Percentiles rank a stretch among this genome's conserved stretches.
Evolutionary conservation across 768 basidiomycete genomes (phyloP).

Genomic region (Amanita phalloides): DNA sequence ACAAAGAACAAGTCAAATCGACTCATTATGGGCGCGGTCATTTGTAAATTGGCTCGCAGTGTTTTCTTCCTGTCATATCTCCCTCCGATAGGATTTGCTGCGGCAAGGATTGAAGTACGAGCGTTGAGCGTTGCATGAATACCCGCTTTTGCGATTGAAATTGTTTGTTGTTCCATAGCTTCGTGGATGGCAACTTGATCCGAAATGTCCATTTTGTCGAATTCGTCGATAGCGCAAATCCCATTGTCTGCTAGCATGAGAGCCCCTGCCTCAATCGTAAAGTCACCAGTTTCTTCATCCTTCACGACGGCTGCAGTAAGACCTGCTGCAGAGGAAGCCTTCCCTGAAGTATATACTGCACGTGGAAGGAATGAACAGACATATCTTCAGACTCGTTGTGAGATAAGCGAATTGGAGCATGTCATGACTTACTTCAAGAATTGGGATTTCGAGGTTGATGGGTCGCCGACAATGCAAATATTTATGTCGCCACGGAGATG

Average conservation of each 20-base stretch:
- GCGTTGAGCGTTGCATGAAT: conserved; percentile 98
- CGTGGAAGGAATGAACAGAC: conserved; percentile 97
- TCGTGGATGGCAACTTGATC: conserved; percentile 99
- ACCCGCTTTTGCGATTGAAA: conserved; percentile 97
- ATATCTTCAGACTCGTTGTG: conserved; percentile 44
- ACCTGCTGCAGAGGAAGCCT: conserved; percentile 98
- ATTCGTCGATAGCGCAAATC: conserved; percentile 99
- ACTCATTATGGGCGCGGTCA: conserved; percentile 99
- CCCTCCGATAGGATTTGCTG: conserved; percentile 96
- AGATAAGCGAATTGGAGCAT: background rate
- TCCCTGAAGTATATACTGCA: conserved; percentile 98
- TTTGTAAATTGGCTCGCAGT: conserved; percentile 85
- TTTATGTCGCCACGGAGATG: conserved; percentile 98
- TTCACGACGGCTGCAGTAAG: conserved; percentile 96
- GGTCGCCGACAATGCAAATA: conserved; percentile 96
- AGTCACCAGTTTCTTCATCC: conserved; percentile 98
- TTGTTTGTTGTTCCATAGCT: conserved; percentile 99
- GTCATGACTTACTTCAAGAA: conserved; percentile 76
- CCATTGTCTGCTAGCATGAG: conserved; percentile 99
- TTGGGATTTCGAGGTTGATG: conserved; percentile 95
- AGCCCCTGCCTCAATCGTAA: conserved; percentile 98
- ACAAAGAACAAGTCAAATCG: conserved; percentile 98
- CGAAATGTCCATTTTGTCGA: conserved; percentile 99
- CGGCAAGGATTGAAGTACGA: conserved; percentile 93
- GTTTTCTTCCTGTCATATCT: conserved; percentile 93